Conservation (phyloP, 495 filamentous ascomycete species). For the Geopyxis carbonaria region DNA sequence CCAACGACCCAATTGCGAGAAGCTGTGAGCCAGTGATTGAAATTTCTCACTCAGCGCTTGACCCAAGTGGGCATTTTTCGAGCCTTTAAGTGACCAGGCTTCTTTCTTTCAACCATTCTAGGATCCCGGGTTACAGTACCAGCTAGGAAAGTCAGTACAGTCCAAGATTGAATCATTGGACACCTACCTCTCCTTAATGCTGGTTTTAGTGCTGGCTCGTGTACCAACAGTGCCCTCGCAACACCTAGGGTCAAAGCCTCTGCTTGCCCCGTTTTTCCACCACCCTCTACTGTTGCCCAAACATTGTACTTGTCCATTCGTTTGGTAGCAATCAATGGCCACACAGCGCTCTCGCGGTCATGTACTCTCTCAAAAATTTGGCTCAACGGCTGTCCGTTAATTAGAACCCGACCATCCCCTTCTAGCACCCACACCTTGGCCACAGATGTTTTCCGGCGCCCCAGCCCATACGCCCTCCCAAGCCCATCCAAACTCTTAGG, state of each 20-base stretch:
- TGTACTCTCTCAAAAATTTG: slow-evolving; percentile 73
- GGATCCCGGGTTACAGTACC: slow-evolving; percentile 84
- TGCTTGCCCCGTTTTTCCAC: slow-evolving; percentile 85
- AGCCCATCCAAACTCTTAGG: slow-evolving; percentile 47
- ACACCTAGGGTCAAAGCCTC: slow-evolving; percentile 89
- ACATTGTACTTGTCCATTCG: slow-evolving; percentile 94
- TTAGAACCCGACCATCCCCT: slow-evolving; percentile 69
- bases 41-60: slow-evolving; percentile 36
- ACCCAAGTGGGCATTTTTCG: slow-evolving; percentile 98
- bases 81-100: slow-evolving; percentile 85
- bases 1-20: too few species aligned
- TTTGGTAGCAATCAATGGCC: slow-evolving; percentile 69
- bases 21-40: too few species aligned
- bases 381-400: slow-evolving; percentile 72
- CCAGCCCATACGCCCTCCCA: slow-evolving; percentile 59
- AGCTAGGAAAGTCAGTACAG: slow-evolving; percentile 36
- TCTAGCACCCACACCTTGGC: slow-evolving; percentile 79
- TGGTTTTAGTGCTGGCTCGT: slow-evolving; percentile 81
- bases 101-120: slow-evolving; percentile 92
- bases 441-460: slow-evolving; percentile 67
- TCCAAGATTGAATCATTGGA: slow-evolving; percentile 17
- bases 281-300: slow-evolving; percentile 66
- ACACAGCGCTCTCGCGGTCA: slow-evolving; percentile 85
- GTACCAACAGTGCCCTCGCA: slow-evolving; percentile 68
- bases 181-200: slow-evolving; percentile 71